Percentiles rank a stretch among this genome's conserved stretches.
phyloP scores from a whole-genome alignment of 352 stramenopile genomes.

The Globisporangium okanoganense region DNA sequence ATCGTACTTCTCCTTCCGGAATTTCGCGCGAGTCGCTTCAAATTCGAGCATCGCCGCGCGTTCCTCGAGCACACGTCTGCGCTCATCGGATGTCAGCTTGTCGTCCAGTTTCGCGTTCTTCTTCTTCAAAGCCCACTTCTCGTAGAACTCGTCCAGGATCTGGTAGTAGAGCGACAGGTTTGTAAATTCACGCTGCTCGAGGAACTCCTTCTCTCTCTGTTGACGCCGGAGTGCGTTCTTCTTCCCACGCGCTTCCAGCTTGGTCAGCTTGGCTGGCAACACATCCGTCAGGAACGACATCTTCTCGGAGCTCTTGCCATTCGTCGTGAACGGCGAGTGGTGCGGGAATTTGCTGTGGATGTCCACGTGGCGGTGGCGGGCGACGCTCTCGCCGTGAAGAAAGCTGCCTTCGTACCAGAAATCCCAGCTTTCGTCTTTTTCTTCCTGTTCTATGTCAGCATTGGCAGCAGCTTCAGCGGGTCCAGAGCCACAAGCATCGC shows the following conservation, averaged over 20 bases:
- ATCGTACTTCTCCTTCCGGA: slow-evolving; percentile 58
- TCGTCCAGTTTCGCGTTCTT: slow-evolving; percentile 29
- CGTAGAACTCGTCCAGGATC: slow-evolving; percentile 62
- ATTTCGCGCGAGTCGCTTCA: slow-evolving; percentile 34
- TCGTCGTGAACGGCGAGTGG: slow-evolving; percentile 58
- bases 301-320: slow-evolving; percentile 56
- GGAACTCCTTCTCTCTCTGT: slow-evolving; percentile 37
- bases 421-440: slow-evolving; percentile 31
- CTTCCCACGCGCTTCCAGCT: slow-evolving; percentile 28
- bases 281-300: slow-evolving; percentile 49
- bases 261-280: slow-evolving; percentile 33
- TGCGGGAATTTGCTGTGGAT: slow-evolving; percentile 24
- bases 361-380: slow-evolving; percentile 51
- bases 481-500: background rate
- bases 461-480: background rate
- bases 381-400: slow-evolving; percentile 48
- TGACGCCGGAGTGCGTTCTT: slow-evolving; percentile 36
- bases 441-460: slow-evolving; percentile 2
- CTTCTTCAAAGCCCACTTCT: slow-evolving; percentile 48
- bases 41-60: slow-evolving; percentile 31
- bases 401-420: slow-evolving; percentile 80
- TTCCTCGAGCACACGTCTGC: slow-evolving; percentile 29
- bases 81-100: slow-evolving; percentile 23
- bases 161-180: slow-evolving; percentile 60
- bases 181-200: slow-evolving; percentile 34